Evolutionary conservation across 2,329 filamentous ascomycete species (phyloP), one percentile per base, ranked within the genome.

Genomic region (Scleromitrula shiraiana): DNA sequence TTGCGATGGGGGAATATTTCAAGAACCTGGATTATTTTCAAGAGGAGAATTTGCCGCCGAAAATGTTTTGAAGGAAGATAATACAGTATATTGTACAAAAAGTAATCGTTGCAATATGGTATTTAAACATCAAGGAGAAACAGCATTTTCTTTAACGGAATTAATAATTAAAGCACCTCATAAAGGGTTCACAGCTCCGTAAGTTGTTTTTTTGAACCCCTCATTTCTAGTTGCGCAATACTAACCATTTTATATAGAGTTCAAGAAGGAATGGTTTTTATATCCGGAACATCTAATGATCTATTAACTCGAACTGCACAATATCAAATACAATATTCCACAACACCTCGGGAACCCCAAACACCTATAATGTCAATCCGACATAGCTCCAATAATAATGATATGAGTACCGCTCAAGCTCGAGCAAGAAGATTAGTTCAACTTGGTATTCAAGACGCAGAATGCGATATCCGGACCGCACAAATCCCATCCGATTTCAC

Each of bases 201-300:
- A 79, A 67, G 87, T 78, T 49, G n/a, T n/a, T 20, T 29, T 30
- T 20, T 17, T 32, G 9, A 8, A 29, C n/a, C 26, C 20, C 15
- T 15, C 8, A 27, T 26, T 17, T 19, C 22, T n/a, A 23, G 14
- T 14, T 22, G 33, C 3, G 6, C 12, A 35, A 46, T 48, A 43
- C 52, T 60, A 56, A 62, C 36, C 19, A 22, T 49, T 63, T 24
- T 33, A 2, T n/a, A n/a, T 19, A 91, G 87, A 46, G 83, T 95
- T 45, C 83, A 91, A 66, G 86, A 95, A 74, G 91, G 93, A 37
- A 83, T 96, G 76, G 78, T 97, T 1, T 96, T 96, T 62, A 76
- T 97, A 23, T 79, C 87, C 38, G 95, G 96, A 90, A 77, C 81
- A 33, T 78, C 82, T 30, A 82, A 94, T 56, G 83, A 93, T 51